Conservation (phyloP, 2,329 filamentous ascomycete species). For the Penicillium sp. region DNA sequence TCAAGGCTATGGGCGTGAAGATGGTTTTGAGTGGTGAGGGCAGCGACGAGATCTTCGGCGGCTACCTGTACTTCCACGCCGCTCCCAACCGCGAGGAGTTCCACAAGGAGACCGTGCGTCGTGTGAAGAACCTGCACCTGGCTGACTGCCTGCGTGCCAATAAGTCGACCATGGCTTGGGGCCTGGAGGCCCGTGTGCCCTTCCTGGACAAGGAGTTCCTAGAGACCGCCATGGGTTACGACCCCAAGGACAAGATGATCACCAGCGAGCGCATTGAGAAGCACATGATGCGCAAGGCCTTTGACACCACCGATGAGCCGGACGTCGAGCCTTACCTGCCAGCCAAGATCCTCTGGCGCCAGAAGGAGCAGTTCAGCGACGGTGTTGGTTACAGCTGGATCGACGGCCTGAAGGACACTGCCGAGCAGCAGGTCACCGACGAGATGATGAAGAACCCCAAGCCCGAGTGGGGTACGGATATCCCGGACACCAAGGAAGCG, state of each 20-base stretch:
- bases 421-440: conserved; percentile 83
- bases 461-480: conserved; percentile 87
- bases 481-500: conserved; percentile 96
- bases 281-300: conserved; percentile 96
- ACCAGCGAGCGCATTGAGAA: conserved; percentile 87
- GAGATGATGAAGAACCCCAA: conserved; percentile 99
- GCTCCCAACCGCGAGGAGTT: conserved; percentile 89
- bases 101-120: conserved; percentile 89
- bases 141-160: conserved; percentile 97
- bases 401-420: conserved; percentile 91
- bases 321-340: conserved; percentile 82
- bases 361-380: conserved; percentile 99
- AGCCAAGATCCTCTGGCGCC: conserved; percentile 91
- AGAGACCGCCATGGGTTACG: conserved; percentile 86
- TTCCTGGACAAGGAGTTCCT: conserved; percentile 98
- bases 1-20: conserved; percentile 99
- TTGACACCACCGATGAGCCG: conserved; percentile 87
- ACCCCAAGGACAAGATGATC: conserved; percentile 95
- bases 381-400: conserved; percentile 99
- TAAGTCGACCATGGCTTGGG: conserved; percentile 98
- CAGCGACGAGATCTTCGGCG: conserved; percentile 96
- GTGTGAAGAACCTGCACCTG: conserved; percentile 93
- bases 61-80: conserved; percentile 97
- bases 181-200: conserved; percentile 92
- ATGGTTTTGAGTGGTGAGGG: conserved; percentile 98